Conservation (phyloP, 768 basidiomycete species). For the Boletus reticuloceps region DNA sequence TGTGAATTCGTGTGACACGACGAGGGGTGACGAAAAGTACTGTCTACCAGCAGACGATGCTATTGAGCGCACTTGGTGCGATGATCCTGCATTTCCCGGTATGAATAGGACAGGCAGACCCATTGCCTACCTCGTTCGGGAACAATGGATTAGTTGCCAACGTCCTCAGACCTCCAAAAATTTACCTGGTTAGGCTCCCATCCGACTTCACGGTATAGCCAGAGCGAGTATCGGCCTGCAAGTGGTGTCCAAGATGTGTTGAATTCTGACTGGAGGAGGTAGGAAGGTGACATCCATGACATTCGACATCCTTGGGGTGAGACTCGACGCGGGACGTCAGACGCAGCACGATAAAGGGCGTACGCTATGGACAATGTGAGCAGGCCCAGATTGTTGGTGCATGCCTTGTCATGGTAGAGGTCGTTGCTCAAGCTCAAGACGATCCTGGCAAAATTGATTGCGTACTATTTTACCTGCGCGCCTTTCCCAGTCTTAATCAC, state of each 20-base stretch:
- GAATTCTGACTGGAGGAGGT: constrained; percentile 68
- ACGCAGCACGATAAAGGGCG: constrained; percentile 43
- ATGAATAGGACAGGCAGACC: constrained; percentile 93
- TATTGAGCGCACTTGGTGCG: constrained; percentile 90
- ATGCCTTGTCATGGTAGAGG: constrained; percentile 10
- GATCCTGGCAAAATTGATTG: too few species aligned
- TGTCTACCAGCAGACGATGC: constrained; percentile 88
- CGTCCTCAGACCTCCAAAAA: background rate
- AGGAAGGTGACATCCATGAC: constrained; percentile 95
- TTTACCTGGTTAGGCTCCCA: constrained; percentile 70
- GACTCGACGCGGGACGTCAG: constrained; percentile 46
- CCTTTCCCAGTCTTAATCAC: background rate
- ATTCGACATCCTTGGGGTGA: constrained; percentile 94
- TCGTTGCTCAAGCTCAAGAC: too few species aligned
- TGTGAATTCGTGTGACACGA: constrained; percentile 53
- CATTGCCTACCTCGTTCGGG: constrained; percentile 21
- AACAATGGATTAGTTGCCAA: background rate
- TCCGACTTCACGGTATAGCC: constrained; percentile 85
- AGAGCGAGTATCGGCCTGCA: constrained; percentile 76
- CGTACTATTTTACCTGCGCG: too few species aligned
- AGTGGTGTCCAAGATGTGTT: constrained; percentile 69
- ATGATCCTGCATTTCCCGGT: constrained; percentile 96
- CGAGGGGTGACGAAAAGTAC: constrained; percentile 62
- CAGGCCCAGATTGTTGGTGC: constrained; percentile 22
- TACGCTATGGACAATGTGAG: constrained; percentile 37